These are phyloP conservation scores for Rhizopogon vesiculosus DNA, from an alignment of 768 basidiomycete genomes.

Conservation along the genomic window DNA sequence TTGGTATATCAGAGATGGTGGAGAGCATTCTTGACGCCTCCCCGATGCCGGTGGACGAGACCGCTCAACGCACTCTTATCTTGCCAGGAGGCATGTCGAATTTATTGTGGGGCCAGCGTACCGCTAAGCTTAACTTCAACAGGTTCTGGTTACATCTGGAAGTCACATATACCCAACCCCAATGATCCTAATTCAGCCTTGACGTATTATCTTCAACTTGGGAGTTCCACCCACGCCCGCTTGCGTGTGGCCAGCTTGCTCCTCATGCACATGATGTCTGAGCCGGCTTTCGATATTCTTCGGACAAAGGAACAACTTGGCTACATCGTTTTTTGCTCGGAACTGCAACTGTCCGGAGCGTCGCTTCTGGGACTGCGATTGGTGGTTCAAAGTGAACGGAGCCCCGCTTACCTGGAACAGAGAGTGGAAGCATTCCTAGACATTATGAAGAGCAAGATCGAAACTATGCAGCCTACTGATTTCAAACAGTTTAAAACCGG, in stretches of 20 bases:
- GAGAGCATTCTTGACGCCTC: constrained; percentile 61
- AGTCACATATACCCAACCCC: constrained; percentile 66
- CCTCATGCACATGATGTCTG: constrained; percentile 79
- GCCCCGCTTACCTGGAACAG: constrained; percentile 74
- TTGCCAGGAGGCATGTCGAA: constrained; percentile 57
- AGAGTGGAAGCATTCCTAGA: constrained; percentile 88
- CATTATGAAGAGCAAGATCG: constrained; percentile 62
- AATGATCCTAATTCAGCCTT: constrained; percentile 85
- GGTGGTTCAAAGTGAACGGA: constrained; percentile 84
- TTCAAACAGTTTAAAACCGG: constrained; percentile 77
- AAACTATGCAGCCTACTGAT: constrained; percentile 63
- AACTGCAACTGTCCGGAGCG: constrained; percentile 55
- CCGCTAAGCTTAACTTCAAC: constrained; percentile 9
- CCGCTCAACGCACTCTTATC: constrained; percentile 55
- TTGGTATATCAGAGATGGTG: constrained; percentile 62
- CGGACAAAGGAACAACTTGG: constrained; percentile 96
- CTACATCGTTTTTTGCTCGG: constrained; percentile 73
- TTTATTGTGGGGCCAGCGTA: not conserved
- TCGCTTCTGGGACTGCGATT: constrained; percentile 76
- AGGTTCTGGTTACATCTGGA: constrained; percentile 73
- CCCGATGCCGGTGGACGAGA: constrained; percentile 49
- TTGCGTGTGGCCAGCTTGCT: constrained; percentile 66
- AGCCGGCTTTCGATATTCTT: constrained; percentile 87
- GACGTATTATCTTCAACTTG: constrained; percentile 82
- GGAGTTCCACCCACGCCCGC: constrained; percentile 56